Base-by-base conservation (phyloP, 2,329 filamentous ascomycete species). In the Calonectria hongkongensis region DNA sequence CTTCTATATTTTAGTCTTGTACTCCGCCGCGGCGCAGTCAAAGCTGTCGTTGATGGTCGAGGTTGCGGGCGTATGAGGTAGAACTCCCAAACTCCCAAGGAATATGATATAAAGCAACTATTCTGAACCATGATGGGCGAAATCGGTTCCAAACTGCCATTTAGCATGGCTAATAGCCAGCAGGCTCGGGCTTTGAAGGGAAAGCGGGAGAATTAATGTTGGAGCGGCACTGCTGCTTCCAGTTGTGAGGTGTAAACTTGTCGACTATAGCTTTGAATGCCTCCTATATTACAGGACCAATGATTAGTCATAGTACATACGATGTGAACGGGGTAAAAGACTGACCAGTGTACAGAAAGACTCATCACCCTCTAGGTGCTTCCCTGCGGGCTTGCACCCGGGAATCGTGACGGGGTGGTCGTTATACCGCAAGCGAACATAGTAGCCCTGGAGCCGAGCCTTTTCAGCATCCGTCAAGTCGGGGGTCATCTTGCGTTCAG, bases 201-300 rank as follows among this genome's bases (percentile, higher is more conserved):
- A 90, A 86, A 2, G 84, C 83, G 0, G 89, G 84, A 10, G 80
- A 83, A 28, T 83, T 82, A 21, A 85, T 75, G 73, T 89, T 88
- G 56, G 81, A 76, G n/a, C 84, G 85, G 77, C 90, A 92, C 73
- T 90, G 84, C 27, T 85, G 81, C 75, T 85, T 89, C 96, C 96
- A 98, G 82, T 95, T 90, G 71, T 87, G 86, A 0, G 97, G 97
- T 1, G 95, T 97, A 81, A 94, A 97, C 80, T 95, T 95, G 85
- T 98, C 96, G 2, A 97, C 95, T 68, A 98, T 94, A 65, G 91
- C 87, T 84, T 98, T 98, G 88, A 99, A 99, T 0, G 96, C 95
- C 70, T 94, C 91, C 92, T 94, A 73, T 18, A 62, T 15, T 60
- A 51, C 47, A 21, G 15, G 50, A 27, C 16, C 16, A 36, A 36